Base-by-base conservation (phyloP, 441 rosid genomes). In the Arabidopsis lyrata region DNA sequence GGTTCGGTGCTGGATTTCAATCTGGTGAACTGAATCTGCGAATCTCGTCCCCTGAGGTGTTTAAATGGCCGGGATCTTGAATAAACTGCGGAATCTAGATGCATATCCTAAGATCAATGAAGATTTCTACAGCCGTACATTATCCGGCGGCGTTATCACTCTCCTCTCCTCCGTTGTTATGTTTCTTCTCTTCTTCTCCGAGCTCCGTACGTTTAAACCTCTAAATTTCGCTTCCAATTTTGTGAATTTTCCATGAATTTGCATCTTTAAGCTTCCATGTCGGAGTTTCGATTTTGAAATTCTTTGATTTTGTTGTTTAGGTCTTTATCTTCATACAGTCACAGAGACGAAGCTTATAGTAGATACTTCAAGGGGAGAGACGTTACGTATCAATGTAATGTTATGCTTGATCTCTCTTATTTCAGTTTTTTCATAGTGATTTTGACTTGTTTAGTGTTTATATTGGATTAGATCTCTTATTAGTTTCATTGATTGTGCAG, bases 81-180 rank as follows among this genome's bases (percentile, higher is more conserved):
- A 84, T 69, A 90, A 80, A 87, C 65, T 90, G 39, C 80, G 94
- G 85, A 90, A 82, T 78, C 82, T 92, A 78, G 99, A 92, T 64
- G 99, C 97, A 1, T 92, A 92, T 78, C 97, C 99, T 0, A 95
- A 92, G 77, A 84, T 92, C 84, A 95, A 95, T 14, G 97, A 95
- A 79, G 99, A 95, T 81, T 95, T 95, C 80, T 92, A 92, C 73
- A 88, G 96, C 83, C 95, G 95, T 10, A 90, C 99, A 0, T 87
- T 92, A 64, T 89, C 96, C 82, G 97, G 97, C 49, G 99, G 99
- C 63, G 80, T 92, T 59, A 90, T 95, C 76, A 92, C 99, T 38
- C 80, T 95, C 70, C 68, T 83, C 64, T 95, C 99, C 73, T 89
- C 99, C 81, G 65, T 92, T 60, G 76, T 95, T 80, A 95, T 95